Evolutionary conservation across 176 grass and related monocot species (phyloP).

Genomic region (Triticum monococcum): DNA sequence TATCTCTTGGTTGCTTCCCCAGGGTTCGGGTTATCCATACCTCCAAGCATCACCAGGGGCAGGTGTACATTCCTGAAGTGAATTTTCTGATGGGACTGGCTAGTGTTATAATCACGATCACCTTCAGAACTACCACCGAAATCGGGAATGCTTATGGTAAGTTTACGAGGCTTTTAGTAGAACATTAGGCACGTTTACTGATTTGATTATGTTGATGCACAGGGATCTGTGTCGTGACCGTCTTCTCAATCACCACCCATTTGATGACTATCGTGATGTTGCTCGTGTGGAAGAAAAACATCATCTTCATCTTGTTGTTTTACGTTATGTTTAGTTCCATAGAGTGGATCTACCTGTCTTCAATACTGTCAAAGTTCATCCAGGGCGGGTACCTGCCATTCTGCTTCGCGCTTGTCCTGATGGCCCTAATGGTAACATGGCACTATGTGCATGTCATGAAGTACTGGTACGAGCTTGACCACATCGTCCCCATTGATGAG

Average conservation of each 20-base stretch:
- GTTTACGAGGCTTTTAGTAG: background rate
- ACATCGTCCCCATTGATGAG: conserved; percentile 17
- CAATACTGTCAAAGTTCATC: conserved; percentile 61
- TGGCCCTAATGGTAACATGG: conserved; percentile 60
- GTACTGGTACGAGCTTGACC: conserved; percentile 51
- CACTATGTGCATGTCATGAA: conserved; percentile 54
- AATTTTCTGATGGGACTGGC: conserved; percentile 75
- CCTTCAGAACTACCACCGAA: conserved; percentile 57
- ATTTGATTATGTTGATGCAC: background rate
- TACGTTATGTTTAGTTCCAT: conserved; percentile 41
- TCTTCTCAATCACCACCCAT: conserved; percentile 70
- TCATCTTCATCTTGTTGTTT: conserved; percentile 46
- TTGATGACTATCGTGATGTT: conserved; percentile 73
- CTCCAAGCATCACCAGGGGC: conserved; percentile 65
- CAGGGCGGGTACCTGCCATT: conserved; percentile 67
- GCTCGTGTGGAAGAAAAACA: conserved; percentile 65
- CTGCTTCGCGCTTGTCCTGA: conserved; percentile 46
- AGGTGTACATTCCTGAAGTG: conserved; percentile 87
- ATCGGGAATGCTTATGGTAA: conserved; percentile 80
- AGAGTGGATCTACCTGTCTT: conserved; percentile 64
- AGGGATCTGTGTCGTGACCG: conserved; percentile 67
- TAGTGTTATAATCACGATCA: conserved; percentile 54
- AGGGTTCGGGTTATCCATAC: conserved; percentile 77
- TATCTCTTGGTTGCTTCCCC: conserved; percentile 75
- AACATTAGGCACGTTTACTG: background rate